Conservation (phyloP, 2,329 filamentous ascomycete genomes). For the Hypoxylon rubiginosum region DNA sequence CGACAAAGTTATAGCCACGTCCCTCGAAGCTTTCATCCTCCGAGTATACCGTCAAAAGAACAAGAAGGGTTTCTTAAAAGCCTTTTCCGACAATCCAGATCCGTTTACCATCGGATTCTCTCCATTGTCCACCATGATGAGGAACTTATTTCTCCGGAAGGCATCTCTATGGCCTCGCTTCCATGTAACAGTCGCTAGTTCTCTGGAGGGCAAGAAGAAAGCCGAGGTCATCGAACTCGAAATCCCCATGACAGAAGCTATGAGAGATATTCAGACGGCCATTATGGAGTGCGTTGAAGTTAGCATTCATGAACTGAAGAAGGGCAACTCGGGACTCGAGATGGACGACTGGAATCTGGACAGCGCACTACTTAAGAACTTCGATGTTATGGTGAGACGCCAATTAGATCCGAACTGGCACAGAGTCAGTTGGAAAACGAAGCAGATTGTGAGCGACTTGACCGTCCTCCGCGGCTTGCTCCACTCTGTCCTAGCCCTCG, state of each 20-base stretch:
- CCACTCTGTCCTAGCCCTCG: constrained; percentile 84
- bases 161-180: constrained; percentile 94
- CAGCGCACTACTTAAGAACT: constrained; percentile 91
- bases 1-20: constrained; percentile 87
- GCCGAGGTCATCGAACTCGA: constrained; percentile 98
- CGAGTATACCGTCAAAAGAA: constrained; percentile 96
- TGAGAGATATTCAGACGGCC: constrained; percentile 93
- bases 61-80: constrained; percentile 92
- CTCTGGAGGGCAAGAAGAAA: constrained; percentile 90
- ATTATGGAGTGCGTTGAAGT: constrained; percentile 96
- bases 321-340: constrained; percentile 88
- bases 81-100: constrained; percentile 94
- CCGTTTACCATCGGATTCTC: constrained; percentile 90
- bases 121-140: constrained; percentile 89
- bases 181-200: constrained; percentile 89
- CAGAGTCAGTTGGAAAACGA: constrained; percentile 92
- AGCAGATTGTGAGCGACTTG: constrained; percentile 92
- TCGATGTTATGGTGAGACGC: constrained; percentile 87
- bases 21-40: constrained; percentile 93
- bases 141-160: constrained; percentile 90
- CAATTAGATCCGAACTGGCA: constrained; percentile 98
- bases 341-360: constrained; percentile 98
- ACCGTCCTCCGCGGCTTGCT: constrained; percentile 86
- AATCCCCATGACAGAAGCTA: constrained; percentile 93
- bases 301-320: constrained; percentile 93